Evolutionary conservation across 2,329 filamentous ascomycete genomes (phyloP).

Genomic region (Aspergillus texensis): DNA sequence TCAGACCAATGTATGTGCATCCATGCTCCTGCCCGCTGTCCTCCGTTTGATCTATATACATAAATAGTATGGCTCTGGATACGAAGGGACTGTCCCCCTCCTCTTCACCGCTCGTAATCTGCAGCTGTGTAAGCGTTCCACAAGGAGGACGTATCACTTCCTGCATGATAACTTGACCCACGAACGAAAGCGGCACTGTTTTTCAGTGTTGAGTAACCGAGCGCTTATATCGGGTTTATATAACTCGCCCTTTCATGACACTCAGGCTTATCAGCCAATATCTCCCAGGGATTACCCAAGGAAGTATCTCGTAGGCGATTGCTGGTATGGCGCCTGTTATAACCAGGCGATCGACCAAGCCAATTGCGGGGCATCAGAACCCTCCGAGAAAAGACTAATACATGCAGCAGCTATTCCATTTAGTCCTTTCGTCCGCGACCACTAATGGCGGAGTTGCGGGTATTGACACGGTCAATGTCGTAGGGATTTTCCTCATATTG

Average conservation of each 20-base stretch:
- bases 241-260: background rate
- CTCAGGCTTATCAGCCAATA: background rate
- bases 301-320: background rate
- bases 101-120: background rate
- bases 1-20: background rate
- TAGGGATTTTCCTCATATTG: slow-evolving; percentile 18
- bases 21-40: too few relatives aligned
- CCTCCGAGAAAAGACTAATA: background rate
- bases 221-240: background rate
- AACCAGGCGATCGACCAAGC: background rate
- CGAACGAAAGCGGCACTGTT: background rate
- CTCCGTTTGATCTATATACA: background rate
- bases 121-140: background rate
- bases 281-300: background rate
- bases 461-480: slow-evolving; percentile 15
- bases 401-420: background rate
- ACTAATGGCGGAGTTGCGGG: slow-evolving; percentile 7
- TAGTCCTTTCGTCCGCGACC: background rate
- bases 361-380: background rate
- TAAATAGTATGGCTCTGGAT: background rate
- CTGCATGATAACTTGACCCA: background rate
- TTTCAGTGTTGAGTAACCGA: background rate
- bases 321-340: background rate
- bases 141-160: background rate
- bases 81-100: background rate